Evolutionary conservation across 2,329 filamentous ascomycete genomes (phyloP).

Genomic region (Epichloe brachyelytri): DNA sequence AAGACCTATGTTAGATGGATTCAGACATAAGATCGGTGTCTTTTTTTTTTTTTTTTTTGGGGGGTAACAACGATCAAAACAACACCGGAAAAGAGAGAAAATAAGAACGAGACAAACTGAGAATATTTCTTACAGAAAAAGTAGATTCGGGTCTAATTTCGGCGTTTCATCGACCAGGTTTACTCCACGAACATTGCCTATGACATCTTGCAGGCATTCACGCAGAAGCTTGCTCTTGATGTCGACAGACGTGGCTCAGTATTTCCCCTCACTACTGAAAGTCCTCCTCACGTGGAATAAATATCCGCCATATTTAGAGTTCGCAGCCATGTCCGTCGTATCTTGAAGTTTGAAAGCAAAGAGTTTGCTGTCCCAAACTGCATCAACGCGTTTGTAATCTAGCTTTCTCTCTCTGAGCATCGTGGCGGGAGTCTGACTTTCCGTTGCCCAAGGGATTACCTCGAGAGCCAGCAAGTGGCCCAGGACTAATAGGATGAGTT

Average conservation of each 20-base stretch:
- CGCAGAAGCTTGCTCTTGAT: constrained; percentile 74
- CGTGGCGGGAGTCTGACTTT: not conserved
- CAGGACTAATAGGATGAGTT: not conserved
- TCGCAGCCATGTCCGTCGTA: constrained; percentile 31
- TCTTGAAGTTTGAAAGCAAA: constrained; percentile 43
- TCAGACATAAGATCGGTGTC: not conserved
- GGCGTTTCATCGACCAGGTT: constrained; percentile 72
- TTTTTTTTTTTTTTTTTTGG: too few species aligned
- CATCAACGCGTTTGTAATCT: constrained; percentile 40
- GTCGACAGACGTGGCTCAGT: constrained; percentile 58
- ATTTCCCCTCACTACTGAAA: constrained; percentile 78
- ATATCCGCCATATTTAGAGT: constrained; percentile 59
- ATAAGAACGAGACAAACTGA: not conserved
- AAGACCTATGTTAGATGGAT: not conserved
- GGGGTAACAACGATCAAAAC: not conserved
- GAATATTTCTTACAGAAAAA: constrained; percentile 42
- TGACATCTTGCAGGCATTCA: constrained; percentile 39
- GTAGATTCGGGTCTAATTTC: constrained; percentile 55
- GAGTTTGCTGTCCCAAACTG: constrained; percentile 37
- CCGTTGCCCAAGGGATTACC: not conserved
- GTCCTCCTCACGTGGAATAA: constrained; percentile 72
- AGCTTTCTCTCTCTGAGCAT: constrained; percentile 12
- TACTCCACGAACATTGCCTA: constrained; percentile 35
- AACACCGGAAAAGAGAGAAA: not conserved
- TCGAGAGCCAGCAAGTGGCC: not conserved